A percentile compares a stretch with the other conserved stretches of the same genome.
Evolutionary conservation across 257 asterid species (phyloP).

Genomic region (Solanum lycopersicoides): DNA sequence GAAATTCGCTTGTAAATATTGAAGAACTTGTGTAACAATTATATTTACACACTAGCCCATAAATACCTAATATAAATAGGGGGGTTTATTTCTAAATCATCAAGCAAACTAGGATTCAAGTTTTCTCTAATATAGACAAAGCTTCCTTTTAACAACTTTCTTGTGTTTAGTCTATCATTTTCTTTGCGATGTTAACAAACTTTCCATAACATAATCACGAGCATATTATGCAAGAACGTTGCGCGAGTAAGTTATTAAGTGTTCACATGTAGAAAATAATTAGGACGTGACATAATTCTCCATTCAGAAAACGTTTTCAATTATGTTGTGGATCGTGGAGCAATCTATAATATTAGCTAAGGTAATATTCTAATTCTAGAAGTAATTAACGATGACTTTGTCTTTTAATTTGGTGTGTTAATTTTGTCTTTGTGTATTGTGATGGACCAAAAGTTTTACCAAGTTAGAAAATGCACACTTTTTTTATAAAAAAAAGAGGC

Average conservation of each 20-base stretch:
- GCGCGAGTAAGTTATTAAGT: background rate
- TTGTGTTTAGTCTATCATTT: background rate
- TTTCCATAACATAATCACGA: background rate
- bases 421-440: background rate
- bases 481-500: background rate
- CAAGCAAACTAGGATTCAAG: background rate
- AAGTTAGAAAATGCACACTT: background rate
- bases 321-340: background rate
- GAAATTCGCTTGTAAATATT: background rate
- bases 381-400: background rate
- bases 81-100: background rate
- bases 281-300: background rate
- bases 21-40: background rate
- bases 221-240: too few relatives aligned
- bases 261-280: background rate
- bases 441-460: background rate
- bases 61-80: background rate
- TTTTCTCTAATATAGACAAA: background rate
- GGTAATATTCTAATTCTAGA: background rate
- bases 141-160: background rate
- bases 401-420: background rate
- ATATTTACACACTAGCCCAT: background rate
- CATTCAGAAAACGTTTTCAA: background rate
- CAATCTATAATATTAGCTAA: background rate
- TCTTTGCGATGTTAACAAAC: background rate